phyloP scores from a whole-genome alignment of 2,329 filamentous ascomycete species.

The Epichloe typhina region DNA sequence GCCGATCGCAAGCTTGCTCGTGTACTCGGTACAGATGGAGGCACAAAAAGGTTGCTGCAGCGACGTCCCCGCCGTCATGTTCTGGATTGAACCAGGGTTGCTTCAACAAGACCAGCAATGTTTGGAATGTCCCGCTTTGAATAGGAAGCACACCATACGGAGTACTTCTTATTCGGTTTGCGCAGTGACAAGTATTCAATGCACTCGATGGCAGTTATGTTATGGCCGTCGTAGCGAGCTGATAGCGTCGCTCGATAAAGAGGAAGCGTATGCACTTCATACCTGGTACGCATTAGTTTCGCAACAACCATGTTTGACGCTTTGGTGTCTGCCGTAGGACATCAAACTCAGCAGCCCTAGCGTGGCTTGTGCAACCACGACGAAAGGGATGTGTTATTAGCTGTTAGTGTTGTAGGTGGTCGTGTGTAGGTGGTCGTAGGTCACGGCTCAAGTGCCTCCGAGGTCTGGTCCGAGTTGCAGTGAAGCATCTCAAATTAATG shows the following conservation, averaged over 20 bases:
- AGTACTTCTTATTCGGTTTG: neutral
- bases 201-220: too few species aligned
- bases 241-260: neutral
- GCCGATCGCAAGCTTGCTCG: neutral
- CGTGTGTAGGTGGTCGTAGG: neutral
- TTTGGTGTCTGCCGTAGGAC: neutral
- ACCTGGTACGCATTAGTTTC: neutral
- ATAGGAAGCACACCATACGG: neutral
- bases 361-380: conserved; percentile 2
- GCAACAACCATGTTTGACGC: neutral
- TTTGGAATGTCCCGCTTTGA: neutral
- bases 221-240: neutral
- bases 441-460: neutral
- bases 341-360: neutral
- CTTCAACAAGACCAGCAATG: neutral
- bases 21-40: neutral
- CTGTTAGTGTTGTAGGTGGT: neutral
- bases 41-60: neutral
- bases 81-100: neutral
- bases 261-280: neutral
- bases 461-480: neutral
- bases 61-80: neutral
- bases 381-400: neutral
- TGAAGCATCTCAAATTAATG: neutral
- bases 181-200: too few species aligned